phyloP scores from a whole-genome alignment of 768 basidiomycete genomes.

The Kockovaella imperatae region DNA sequence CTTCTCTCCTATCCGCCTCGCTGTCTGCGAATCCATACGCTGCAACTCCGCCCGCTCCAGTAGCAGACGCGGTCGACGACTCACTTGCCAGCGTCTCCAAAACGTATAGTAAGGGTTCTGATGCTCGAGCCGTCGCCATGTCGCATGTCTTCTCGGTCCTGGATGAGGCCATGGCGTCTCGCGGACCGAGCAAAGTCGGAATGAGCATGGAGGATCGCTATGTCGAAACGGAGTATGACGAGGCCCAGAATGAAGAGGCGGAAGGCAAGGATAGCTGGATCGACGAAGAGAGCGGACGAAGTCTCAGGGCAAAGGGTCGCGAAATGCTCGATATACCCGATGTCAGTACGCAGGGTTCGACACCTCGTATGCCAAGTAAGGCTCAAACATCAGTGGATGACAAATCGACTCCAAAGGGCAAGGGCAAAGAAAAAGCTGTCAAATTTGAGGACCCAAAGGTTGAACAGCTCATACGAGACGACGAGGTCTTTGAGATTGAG shows the following conservation, averaged over 20 bases:
- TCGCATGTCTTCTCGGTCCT: slow-evolving; percentile 22
- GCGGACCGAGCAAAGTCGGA: not conserved
- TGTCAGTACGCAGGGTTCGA: too few relatives aligned
- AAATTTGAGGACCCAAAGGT: slow-evolving; percentile 37
- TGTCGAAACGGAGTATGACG: slow-evolving; percentile 4
- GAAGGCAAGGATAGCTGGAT: slow-evolving; percentile 37
- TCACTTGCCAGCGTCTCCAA: slow-evolving; percentile 10
- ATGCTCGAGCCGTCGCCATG: slow-evolving; percentile 28
- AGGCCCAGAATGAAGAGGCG: slow-evolving; percentile 2
- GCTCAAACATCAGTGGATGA: too few relatives aligned
- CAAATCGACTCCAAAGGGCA: slow-evolving; percentile 10
- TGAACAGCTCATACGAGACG: not conserved
- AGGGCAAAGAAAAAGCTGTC: slow-evolving; percentile 25
- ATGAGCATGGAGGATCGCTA: slow-evolving; percentile 2
- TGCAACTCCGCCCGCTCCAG: slow-evolving; percentile 11
- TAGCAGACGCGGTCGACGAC: slow-evolving; percentile 15
- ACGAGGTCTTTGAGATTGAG: slow-evolving; percentile 2
- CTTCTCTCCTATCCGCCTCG: slow-evolving; percentile 31
- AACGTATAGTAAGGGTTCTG: slow-evolving; percentile 17
- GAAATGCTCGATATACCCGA: slow-evolving; percentile 8
- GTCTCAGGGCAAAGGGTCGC: slow-evolving; percentile 1
- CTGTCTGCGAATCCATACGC: slow-evolving; percentile 26
- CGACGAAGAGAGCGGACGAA: slow-evolving; percentile 15
- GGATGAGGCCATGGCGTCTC: slow-evolving; percentile 14
- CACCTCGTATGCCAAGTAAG: too few relatives aligned